These are phyloP conservation scores for Podaxis sp. DNA, from an alignment of 768 basidiomycete genomes.

Conservation along the genomic window DNA sequence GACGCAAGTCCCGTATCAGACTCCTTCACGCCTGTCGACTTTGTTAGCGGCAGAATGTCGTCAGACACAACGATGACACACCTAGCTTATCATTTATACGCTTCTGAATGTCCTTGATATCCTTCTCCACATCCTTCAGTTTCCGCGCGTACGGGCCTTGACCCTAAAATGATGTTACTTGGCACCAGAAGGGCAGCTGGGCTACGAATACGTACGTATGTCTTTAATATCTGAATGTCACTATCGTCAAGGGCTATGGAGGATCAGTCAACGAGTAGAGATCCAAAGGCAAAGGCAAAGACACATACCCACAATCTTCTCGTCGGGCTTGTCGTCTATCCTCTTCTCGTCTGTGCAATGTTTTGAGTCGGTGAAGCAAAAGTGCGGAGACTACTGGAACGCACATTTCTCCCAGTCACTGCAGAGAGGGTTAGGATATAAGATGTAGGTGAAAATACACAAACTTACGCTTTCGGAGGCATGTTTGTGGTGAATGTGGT, in stretches of 20 bases:
- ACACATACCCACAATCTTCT: conserved; percentile 81
- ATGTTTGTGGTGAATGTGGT: conserved; percentile 42
- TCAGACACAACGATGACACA: conserved; percentile 21
- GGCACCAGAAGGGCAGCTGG: background rate
- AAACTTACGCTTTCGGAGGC: conserved; percentile 91
- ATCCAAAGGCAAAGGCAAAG: background rate
- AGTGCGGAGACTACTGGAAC: conserved; percentile 18
- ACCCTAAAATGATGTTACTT: conserved; percentile 49
- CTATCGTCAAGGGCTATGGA: conserved; percentile 86
- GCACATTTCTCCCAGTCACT: conserved; percentile 99
- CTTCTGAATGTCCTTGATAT: conserved; percentile 95
- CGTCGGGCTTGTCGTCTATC: conserved; percentile 81
- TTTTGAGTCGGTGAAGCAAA: background rate
- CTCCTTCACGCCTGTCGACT: conserved; percentile 82
- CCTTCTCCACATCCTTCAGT: conserved; percentile 84
- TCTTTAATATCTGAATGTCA: conserved; percentile 98
- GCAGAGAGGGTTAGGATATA: conserved; percentile 5
- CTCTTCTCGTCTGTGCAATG: conserved; percentile 70
- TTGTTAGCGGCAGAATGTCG: conserved; percentile 7
- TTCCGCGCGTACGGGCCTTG: conserved; percentile 95
- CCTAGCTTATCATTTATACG: conserved; percentile 98
- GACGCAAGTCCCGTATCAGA: conserved; percentile 96
- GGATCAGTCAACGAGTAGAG: conserved; percentile 11
- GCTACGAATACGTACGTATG: conserved; percentile 61
- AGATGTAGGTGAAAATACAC: conserved; percentile 8